Conservation (phyloP, 257 asterid species). For the Nicotiana knightiana region DNA sequence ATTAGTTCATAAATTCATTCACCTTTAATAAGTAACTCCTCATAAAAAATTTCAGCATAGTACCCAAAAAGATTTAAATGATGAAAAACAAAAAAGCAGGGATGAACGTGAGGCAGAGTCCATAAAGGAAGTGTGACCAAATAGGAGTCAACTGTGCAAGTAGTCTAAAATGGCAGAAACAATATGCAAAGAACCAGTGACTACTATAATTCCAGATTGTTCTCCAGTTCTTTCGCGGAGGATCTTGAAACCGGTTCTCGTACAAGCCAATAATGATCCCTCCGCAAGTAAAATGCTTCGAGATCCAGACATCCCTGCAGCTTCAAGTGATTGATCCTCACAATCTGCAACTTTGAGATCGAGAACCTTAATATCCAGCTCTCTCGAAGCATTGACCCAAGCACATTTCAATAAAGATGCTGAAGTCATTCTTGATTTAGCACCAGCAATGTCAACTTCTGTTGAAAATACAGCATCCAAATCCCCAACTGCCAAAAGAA, state of each 20-base stretch:
- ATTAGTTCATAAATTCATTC: not conserved
- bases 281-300: conserved; percentile 40
- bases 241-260: conserved; percentile 45
- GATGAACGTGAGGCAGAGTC: no score
- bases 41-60: not conserved
- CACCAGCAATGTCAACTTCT: conserved; percentile 84
- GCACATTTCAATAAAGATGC: conserved; percentile 44
- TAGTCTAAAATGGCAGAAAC: conserved; percentile 64
- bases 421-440: conserved; percentile 59
- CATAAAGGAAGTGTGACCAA: not conserved
- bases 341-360: conserved; percentile 25
- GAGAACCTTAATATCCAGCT: conserved; percentile 30
- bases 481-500: conserved; percentile 39
- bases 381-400: conserved; percentile 67
- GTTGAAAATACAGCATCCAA: conserved; percentile 73
- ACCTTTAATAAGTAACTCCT: not conserved
- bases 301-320: conserved; percentile 16
- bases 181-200: conserved; percentile 89
- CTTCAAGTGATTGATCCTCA: conserved; percentile 21
- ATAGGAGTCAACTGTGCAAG: conserved; percentile 16
- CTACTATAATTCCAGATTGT: conserved; percentile 40
- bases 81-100: no score
- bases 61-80: not conserved
- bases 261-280: conserved; percentile 37
- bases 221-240: conserved; percentile 31